Base-by-base conservation (phyloP, 768 basidiomycete species). In the Lactarius sp. region DNA sequence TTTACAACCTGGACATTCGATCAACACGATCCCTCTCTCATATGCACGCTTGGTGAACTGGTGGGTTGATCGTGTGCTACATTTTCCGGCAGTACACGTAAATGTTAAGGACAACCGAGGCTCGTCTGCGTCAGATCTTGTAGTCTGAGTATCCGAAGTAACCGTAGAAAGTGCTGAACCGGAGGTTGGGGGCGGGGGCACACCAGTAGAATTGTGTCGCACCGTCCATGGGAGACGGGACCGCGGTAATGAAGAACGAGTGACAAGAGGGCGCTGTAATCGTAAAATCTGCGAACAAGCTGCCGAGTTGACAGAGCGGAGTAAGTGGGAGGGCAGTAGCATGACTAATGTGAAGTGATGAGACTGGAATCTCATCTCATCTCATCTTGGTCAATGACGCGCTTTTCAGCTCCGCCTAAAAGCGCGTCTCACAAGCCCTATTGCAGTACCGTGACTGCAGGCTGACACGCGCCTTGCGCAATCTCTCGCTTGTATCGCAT, bases 1-100 rank as follows among this genome's bases (percentile, higher is more conserved):
- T 69, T 89, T 85, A 73, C 96, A 99, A 14, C 82, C 83, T 1
- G 95, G 94, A 76, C 96, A 99, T 72, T 94, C 83, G 1, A 97
- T 83, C 33, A 99, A 78, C 3, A 98, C 95, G 56, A 98, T 86
- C 0, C 96, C 96, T 51, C 80, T 83, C 72, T 89, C 83, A 74
- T 99, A 99, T 20, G 92, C 83, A 51, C 85, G 81, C 71, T 85
- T 88, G 6, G 91, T 82, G 73, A 98, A 98, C 65, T 90, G 82
- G 70, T 98, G 95, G 5, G 91, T 86, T 9, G 92, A 95, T 2
- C 96, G 86, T 64, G 83, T 81, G 10, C 80, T 80, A 69, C 95
- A 98, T 1, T 78, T 79, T 6, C 78, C 69, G 5, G 85, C 94
- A 1, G 91, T 91, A 73, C 94, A 96, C 4, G 94, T 96, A 70